Conservation (phyloP, 441 rosid species). For the Populus hybrid region DNA sequence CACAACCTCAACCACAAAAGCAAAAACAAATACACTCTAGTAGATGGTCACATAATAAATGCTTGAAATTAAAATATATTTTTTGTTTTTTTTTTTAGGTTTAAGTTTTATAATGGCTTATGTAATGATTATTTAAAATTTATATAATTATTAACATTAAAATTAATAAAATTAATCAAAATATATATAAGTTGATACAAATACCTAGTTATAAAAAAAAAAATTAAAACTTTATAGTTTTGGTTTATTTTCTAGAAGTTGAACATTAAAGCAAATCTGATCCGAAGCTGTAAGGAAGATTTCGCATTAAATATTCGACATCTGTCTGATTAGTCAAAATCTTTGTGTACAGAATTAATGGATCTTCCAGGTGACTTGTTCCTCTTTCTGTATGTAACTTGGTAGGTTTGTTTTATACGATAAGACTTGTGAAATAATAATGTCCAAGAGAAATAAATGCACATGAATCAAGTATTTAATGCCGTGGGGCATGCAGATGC, state of each 20-base stretch:
- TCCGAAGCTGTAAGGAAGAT: neutral
- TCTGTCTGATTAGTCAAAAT: neutral
- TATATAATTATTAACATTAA: too few relatives aligned
- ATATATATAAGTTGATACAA: too few relatives aligned
- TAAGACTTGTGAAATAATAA: neutral
- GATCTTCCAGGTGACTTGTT: neutral
- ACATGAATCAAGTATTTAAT: neutral
- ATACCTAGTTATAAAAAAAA: too few relatives aligned
- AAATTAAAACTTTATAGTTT: too few relatives aligned
- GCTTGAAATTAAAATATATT: too few relatives aligned
- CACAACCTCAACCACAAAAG: too few relatives aligned
- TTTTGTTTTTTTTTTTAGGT: too few relatives aligned
- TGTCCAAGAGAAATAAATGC: neutral
- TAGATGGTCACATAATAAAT: too few relatives aligned
- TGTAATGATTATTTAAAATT: too few relatives aligned
- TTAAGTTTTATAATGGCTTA: too few relatives aligned
- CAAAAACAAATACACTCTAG: too few relatives aligned
- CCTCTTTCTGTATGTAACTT: neutral
- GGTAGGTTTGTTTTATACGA: neutral
- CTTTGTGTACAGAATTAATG: neutral
- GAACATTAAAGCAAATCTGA: neutral
- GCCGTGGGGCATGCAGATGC: neutral
- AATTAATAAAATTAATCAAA: too few relatives aligned
- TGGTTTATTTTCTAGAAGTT: neutral
- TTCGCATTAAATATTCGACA: neutral